Base-by-base conservation (phyloP, 306 rosid genomes). In the Ziziphus jujuba region DNA sequence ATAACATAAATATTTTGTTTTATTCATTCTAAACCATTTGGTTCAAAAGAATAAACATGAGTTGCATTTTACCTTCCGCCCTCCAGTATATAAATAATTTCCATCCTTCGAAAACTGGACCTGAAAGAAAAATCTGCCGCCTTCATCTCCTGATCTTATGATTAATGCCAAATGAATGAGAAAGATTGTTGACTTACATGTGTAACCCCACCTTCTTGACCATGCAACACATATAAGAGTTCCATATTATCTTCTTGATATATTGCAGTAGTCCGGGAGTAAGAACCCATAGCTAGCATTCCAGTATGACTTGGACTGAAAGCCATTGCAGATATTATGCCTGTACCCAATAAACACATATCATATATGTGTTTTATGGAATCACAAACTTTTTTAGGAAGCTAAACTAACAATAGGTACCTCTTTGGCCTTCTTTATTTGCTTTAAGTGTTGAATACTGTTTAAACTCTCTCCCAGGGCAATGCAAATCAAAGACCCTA, bases 141-240 rank as follows among this genome's bases (percentile, higher is more conserved):
- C 21, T 31, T 71, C 65, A 70, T 56, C 49, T 72, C 56, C 48
- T 40, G 10, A 75, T 74, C 55, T 38, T 71, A 63, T 54, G 17
- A 72, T 36, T 35, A 59, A 66, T 56, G 69, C 50, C n/a, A 66
- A 68, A 62, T 22, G 40, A 65, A 72, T 38, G 35, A 72, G 49
- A 70, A 67, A 65, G 51, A 79, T 78, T 33, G 21, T 74, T 62
- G 63, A 81, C 97, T 79, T 87, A 90, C 99, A 84, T 93, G 99
- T 56, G 99, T 93, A 71, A 93, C 56, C 63, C 99, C 99, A 21
- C 99, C 99, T 88, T 93, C 96, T 69, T 90, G 99, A 59, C 99
- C 99, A 72, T 93, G 97, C 77, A 93, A 84, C 69, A 90, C 84
- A 48, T 86, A 93, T 54, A 93, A 74, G 62, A 82, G 89, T 65